These are phyloP conservation scores for Saturnispora bothae DNA, from an alignment of 805 yeast genomes.

Conservation along the genomic window DNA sequence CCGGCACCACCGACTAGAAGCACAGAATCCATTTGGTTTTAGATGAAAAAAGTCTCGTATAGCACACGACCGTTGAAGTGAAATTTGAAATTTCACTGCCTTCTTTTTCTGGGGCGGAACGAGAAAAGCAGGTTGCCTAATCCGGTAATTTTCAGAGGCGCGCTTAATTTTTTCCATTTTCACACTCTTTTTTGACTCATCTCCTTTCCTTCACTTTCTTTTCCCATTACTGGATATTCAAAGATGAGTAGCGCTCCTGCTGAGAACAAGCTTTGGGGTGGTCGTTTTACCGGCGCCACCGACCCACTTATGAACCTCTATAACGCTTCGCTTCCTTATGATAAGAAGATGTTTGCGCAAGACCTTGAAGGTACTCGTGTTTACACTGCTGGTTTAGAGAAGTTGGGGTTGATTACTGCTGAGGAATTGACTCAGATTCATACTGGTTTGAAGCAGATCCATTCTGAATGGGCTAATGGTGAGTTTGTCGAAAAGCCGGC, in stretches of 20 bases:
- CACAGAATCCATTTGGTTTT: constrained; percentile 42
- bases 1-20: constrained; percentile 94
- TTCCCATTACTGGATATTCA: constrained; percentile 1
- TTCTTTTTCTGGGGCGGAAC: too few relatives aligned
- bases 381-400: constrained; percentile 77
- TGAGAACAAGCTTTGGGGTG: constrained; percentile 90
- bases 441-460: constrained; percentile 62
- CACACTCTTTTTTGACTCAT: too few relatives aligned
- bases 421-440: constrained; percentile 77
- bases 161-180: background rate
- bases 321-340: constrained; percentile 95
- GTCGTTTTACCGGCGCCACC: constrained; percentile 92
- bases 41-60: too few relatives aligned
- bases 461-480: constrained; percentile 70
- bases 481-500: constrained; percentile 68
- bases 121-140: background rate
- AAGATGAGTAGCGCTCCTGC: constrained; percentile 36
- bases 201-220: background rate
- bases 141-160: background rate
- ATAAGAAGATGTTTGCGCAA: constrained; percentile 86
- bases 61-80: too few relatives aligned
- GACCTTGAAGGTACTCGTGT: constrained; percentile 92
- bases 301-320: constrained; percentile 97
- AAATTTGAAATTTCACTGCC: too few relatives aligned
- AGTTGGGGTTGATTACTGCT: constrained; percentile 60